Evolutionary conservation across 2,329 filamentous ascomycete genomes (phyloP), one percentile per base, ranked within the genome.

Genomic region (Pseudophaeomoniella oleicola): DNA sequence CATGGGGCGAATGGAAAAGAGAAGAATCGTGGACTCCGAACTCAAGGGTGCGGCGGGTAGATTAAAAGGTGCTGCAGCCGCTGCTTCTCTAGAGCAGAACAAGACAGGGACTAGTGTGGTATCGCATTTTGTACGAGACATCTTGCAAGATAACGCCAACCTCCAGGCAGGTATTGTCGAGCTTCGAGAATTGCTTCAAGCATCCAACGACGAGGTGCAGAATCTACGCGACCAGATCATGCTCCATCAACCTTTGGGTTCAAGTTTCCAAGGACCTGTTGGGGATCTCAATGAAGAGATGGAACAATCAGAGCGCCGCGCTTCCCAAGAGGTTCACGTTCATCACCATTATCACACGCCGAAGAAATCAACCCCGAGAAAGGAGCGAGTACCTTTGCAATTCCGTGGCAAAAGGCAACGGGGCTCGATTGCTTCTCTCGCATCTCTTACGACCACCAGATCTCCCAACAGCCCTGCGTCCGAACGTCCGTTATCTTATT

Each of bases 71-170:
- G 81, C 82, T 10, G 85, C 85, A 3, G 83, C 80, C 1, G 69
- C 71, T 17, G 79, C 75, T 45, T 75, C 75, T 2, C 60, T 81
- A 30, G 69, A 68, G 3, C 67, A 70, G 3, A 67, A 71, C 18
- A 71, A 72, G 45, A 64, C 63, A 38, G 69, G 72, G 6, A 75
- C 67, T 42, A 77, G 67, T 39, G 84, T 93, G 27, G 84, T 96
- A n/a, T 87, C 84, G 14, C 84, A 92, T 52, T 96, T 98, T 48
- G 90, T 98, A 38, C 85, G 87, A 46, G 90, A 96, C 54, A 82
- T 98, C 38, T 66, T 98, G 13, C 80, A 93, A 50, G 90, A 98
- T 56, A 98, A 98, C 52, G 85, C 87, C 6, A 94, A 85, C 47
- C 64, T 98, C 32, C 90, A 98, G 55, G 71, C 90, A 43, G 86